Conservation (phyloP, 2,329 filamentous ascomycete species). For the Phoma herbarum region DNA sequence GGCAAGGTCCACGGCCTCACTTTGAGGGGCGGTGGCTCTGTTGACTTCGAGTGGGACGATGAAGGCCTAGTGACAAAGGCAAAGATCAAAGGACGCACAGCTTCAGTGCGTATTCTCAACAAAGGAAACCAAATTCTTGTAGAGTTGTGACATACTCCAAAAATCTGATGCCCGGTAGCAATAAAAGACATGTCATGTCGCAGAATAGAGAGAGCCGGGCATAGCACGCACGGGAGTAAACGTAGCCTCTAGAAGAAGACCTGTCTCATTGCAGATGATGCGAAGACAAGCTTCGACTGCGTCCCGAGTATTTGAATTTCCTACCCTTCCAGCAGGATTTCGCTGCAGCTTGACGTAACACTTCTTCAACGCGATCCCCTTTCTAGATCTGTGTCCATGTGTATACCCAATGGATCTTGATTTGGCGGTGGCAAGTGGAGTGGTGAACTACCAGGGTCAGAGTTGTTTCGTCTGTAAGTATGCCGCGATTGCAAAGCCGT, state of each 20-base stretch:
- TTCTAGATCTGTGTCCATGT: conserved; percentile 4
- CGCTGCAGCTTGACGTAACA: too few species aligned
- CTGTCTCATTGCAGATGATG: too few species aligned
- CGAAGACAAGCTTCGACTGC: too few species aligned
- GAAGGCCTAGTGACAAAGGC: conserved; percentile 47
- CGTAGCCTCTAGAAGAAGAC: too few species aligned
- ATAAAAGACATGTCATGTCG: too few species aligned
- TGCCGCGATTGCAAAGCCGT: conserved; percentile 26
- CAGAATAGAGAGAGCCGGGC: too few species aligned
- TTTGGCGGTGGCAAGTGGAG: conserved; percentile 6
- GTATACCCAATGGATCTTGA: conserved; percentile 19
- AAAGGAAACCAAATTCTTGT: conserved; percentile 18
- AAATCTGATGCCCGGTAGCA: too few species aligned
- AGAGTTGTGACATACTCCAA: not conserved
- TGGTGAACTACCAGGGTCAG: conserved; percentile 25
- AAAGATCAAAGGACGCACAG: not conserved
- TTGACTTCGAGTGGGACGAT: conserved; percentile 58
- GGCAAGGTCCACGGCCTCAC: conserved; percentile 58
- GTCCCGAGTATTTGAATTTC: too few species aligned
- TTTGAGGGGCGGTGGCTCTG: conserved; percentile 55
- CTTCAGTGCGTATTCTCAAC: conserved; percentile 24
- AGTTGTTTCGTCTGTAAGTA: conserved; percentile 26
- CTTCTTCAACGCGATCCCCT: too few species aligned
- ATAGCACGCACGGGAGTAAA: too few species aligned
- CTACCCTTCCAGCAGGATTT: too few species aligned